A percentile compares a stretch with the other conserved stretches of the same genome.
These are phyloP conservation scores for Kluyveromyces dobzhanskii DNA, from an alignment of 805 yeast genomes.

Conservation along the genomic window DNA sequence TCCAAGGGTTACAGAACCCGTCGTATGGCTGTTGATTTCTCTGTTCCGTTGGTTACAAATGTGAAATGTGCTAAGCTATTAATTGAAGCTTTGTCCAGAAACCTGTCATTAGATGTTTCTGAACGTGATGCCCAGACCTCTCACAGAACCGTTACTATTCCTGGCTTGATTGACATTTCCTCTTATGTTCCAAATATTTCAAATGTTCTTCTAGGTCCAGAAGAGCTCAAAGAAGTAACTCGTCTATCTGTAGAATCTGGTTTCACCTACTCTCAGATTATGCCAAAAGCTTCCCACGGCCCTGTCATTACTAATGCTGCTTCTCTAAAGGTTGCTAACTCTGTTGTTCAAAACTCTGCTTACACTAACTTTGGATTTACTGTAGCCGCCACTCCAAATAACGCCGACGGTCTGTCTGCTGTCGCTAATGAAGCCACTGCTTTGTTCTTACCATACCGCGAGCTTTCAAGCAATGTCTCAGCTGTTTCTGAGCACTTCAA, in stretches of 20 bases:
- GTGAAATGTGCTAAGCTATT: conserved; percentile 94
- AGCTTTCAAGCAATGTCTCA: conserved; percentile 63
- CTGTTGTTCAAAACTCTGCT: conserved; percentile 46
- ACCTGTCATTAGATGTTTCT: conserved; percentile 54
- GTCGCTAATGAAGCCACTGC: conserved; percentile 66
- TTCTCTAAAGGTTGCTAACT: conserved; percentile 54
- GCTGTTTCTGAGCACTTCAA: conserved; percentile 71
- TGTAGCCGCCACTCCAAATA: conserved; percentile 72
- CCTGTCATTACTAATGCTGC: conserved; percentile 55
- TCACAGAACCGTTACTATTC: conserved; percentile 70
- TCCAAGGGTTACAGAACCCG: conserved; percentile 96
- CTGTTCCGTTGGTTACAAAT: conserved; percentile 94
- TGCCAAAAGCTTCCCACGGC: conserved; percentile 61
- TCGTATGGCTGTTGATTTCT: conserved; percentile 99
- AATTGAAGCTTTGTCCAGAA: conserved; percentile 85
- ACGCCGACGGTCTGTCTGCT: conserved; percentile 52
- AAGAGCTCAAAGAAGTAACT: conserved; percentile 59
- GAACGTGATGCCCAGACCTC: conserved; percentile 86
- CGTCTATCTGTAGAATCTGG: conserved; percentile 74
- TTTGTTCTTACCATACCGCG: conserved; percentile 73
- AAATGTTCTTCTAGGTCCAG: conserved; percentile 34
- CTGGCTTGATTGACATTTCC: conserved; percentile 80
- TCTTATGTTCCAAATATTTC: conserved; percentile 67
- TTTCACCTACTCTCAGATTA: conserved; percentile 74
- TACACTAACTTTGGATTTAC: conserved; percentile 77